phyloP scores from a whole-genome alignment of 2,329 filamentous ascomycete genomes.

The Aspergillus hiratsukae region DNA sequence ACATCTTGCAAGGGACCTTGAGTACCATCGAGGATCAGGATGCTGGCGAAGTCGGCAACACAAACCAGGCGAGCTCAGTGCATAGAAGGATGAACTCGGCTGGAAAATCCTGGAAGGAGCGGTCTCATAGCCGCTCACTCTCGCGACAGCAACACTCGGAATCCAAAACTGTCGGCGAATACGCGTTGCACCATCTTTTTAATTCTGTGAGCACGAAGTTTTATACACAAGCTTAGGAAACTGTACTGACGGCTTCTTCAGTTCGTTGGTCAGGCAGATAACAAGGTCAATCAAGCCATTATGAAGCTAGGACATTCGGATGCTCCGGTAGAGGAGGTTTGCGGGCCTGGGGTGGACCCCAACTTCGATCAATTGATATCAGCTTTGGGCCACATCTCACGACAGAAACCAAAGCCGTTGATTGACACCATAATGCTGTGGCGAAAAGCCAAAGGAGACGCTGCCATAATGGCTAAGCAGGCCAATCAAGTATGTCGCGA shows the following conservation, averaged over 20 bases:
- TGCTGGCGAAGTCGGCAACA: slow-evolving; percentile 22
- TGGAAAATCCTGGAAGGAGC: slow-evolving; percentile 64
- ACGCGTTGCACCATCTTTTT: slow-evolving; percentile 92
- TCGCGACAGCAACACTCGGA: slow-evolving; percentile 68
- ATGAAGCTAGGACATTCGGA: slow-evolving; percentile 74
- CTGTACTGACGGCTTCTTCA: slow-evolving; percentile 37
- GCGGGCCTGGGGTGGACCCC: slow-evolving; percentile 80
- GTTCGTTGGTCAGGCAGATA: slow-evolving; percentile 95
- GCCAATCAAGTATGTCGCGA: slow-evolving; percentile 25
- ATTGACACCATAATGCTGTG: slow-evolving; percentile 98
- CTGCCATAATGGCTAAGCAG: slow-evolving; percentile 63
- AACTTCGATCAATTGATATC: slow-evolving; percentile 91
- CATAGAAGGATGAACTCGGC: slow-evolving; percentile 53
- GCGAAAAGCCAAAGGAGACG: slow-evolving; percentile 93
- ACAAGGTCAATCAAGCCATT: slow-evolving; percentile 87
- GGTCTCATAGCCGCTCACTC: slow-evolving; percentile 70
- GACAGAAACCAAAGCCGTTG: slow-evolving; percentile 86
- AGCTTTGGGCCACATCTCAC: slow-evolving; percentile 89
- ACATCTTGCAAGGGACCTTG: slow-evolving; percentile 25
- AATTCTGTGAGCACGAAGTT: slow-evolving; percentile 62
- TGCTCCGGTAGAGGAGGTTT: slow-evolving; percentile 80
- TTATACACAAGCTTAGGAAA: neutral
- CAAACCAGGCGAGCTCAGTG: slow-evolving; percentile 21
- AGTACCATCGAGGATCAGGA: slow-evolving; percentile 39
- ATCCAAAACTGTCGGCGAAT: slow-evolving; percentile 92